Base-by-base conservation (phyloP, 331 rosid species). In the Spiraea crenata region DNA sequence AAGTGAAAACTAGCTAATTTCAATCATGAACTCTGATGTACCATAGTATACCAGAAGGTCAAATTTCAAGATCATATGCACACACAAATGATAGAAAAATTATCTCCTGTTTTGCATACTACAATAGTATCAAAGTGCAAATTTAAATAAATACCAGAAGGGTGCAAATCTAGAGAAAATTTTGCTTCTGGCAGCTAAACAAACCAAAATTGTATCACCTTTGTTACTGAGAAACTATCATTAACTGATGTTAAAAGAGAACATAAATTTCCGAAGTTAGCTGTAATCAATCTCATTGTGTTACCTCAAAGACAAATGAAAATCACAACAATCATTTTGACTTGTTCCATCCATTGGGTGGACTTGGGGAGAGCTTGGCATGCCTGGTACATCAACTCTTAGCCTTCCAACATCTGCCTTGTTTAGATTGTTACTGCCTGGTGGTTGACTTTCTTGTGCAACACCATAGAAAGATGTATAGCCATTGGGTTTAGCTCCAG, bases 281-380 rank as follows among this genome's bases (percentile, higher is more conserved):
- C 16, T 9, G 71, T 56, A 63, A 50, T 17, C 45, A 57, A 45
- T 44, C 17, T 16, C 11, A 35, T n/a, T 35, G 58, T 17, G 40
- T 70, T 80, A 86, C 90, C 90, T 83, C 72, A 86, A 75, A 58
- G 82, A 57, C 69, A 80, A 68, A 42, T 67, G 76, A 47, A 66
- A 75, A 82, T 66, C 74, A 54, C 47, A 47, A 63, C 19, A 39
- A 56, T 57, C 74, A 73, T 62, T 66, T 68, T 75, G 61, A 38
- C 56, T 13, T 25, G 60, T 45, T 39, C 14, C 56, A 69, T 75
- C 73, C 56, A 44, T 76, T 20, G 46, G 31, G 4, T 50, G 73
- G 54, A 68, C 62, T 50, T 71, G 67, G 45, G 71, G 35, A 69
- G 79, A 51, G 69, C 65, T 61, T 75, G 80, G 76, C 5, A 63